These are phyloP conservation scores for Ophiosphaerella narmari DNA, from an alignment of 2,329 filamentous ascomycete genomes.

Conservation along the genomic window DNA sequence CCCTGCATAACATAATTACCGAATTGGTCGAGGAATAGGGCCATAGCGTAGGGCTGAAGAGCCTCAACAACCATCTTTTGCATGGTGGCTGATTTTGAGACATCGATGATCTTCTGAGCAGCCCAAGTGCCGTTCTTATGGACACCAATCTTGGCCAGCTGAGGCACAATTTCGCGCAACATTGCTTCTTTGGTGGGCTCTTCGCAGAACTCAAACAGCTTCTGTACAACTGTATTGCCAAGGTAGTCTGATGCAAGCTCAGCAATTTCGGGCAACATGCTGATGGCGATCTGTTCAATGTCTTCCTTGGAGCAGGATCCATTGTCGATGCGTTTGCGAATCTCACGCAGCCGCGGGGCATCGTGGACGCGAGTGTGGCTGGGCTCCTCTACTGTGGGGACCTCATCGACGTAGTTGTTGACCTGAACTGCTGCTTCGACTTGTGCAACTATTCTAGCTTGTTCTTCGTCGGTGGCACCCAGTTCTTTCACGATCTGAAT, in stretches of 20 bases:
- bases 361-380: constrained; percentile 89
- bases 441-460: constrained; percentile 70
- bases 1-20: constrained; percentile 98
- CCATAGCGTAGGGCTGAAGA: constrained; percentile 82
- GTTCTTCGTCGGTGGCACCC: constrained; percentile 80
- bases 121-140: constrained; percentile 99
- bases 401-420: constrained; percentile 75
- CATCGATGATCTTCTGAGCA: constrained; percentile 98
- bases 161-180: constrained; percentile 84
- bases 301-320: constrained; percentile 82
- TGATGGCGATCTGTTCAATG: constrained; percentile 87
- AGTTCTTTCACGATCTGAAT: constrained; percentile 85
- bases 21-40: constrained; percentile 94
- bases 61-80: constrained; percentile 84
- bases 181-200: constrained; percentile 89
- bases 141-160: constrained; percentile 93
- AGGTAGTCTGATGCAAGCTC: constrained; percentile 95
- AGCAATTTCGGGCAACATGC: constrained; percentile 95
- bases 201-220: constrained; percentile 95
- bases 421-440: constrained; percentile 79
- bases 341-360: constrained; percentile 91
- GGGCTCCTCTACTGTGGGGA: constrained; percentile 86
- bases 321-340: constrained; percentile 97
- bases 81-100: constrained; percentile 82
- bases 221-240: constrained; percentile 99